Evolutionary conservation across 805 yeast species (phyloP).

Genomic region (Candida patagonica): DNA sequence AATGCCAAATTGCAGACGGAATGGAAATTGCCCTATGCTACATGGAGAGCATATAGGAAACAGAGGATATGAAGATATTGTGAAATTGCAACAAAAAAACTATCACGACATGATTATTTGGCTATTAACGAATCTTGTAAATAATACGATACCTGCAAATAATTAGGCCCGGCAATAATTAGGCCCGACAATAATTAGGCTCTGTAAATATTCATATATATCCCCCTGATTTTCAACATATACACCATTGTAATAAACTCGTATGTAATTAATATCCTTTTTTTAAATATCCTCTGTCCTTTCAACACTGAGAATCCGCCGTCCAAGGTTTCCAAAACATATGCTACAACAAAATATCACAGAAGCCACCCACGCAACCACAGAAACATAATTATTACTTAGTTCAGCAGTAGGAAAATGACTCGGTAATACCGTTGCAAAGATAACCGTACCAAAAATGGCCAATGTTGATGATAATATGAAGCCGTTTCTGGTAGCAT

Average conservation of each 20-base stretch:
- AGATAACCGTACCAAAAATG: conserved; percentile 23
- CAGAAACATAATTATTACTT: conserved; percentile 21
- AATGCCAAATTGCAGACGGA: conserved; percentile 38
- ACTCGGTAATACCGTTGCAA: conserved; percentile 19
- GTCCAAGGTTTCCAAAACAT: conserved; percentile 31
- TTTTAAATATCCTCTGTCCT: too few species aligned
- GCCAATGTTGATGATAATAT: conserved; percentile 25
- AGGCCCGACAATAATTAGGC: too few species aligned
- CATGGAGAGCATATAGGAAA: conserved; percentile 40
- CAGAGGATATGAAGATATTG: conserved; percentile 27
- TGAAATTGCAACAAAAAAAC: too few species aligned
- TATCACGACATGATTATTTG: too few species aligned
- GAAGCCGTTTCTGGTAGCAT: conserved; percentile 30
- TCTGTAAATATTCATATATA: too few species aligned
- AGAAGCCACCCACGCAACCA: conserved; percentile 24
- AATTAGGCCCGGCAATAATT: too few species aligned
- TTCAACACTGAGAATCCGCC: conserved; percentile 22
- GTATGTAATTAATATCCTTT: too few species aligned
- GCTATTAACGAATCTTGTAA: too few species aligned
- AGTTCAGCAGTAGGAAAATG: conserved; percentile 16
- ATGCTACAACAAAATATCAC: conserved; percentile 28
- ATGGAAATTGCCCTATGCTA: conserved; percentile 58
- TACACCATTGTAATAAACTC: too few species aligned
- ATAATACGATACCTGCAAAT: too few species aligned
- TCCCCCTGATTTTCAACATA: too few species aligned